Percentiles rank a stretch among this genome's conserved stretches.
These are phyloP conservation scores for Polytrichum commune DNA, from an alignment of 225 moss, liverwort and hornwort genomes.

Conservation along the genomic window DNA sequence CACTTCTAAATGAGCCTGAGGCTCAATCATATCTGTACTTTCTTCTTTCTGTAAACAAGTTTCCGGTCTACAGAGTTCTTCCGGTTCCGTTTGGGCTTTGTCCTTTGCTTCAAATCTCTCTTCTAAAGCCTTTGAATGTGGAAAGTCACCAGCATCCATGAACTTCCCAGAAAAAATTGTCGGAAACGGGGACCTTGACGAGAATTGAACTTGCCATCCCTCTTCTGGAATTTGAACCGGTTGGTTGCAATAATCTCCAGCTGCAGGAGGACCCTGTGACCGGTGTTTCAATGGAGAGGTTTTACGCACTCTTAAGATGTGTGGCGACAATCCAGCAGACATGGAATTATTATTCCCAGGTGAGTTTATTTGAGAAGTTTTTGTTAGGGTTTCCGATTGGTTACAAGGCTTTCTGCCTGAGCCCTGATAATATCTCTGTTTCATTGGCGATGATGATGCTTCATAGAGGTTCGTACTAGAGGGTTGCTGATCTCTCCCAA, in stretches of 20 bases:
- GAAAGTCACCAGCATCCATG: constrained; percentile 31
- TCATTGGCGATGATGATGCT: constrained; percentile 16
- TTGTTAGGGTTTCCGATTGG: too few relatives aligned
- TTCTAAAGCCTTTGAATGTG: constrained; percentile 25
- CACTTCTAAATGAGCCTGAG: constrained; percentile 11
- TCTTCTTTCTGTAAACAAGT: constrained; percentile 7
- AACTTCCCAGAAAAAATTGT: constrained; percentile 20
- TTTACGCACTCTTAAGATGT: too few relatives aligned
- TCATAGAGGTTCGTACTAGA: constrained; percentile 26
- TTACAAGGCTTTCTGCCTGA: too few relatives aligned
- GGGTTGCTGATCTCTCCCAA: too few relatives aligned
- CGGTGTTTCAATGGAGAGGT: constrained; percentile 19
- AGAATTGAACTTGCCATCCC: not conserved
- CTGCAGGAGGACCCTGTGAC: constrained; percentile 12
- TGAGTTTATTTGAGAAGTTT: too few relatives aligned
- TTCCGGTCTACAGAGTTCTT: not conserved
- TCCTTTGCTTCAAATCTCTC: constrained; percentile 22
- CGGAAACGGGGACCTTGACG: constrained; percentile 18
- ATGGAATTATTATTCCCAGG: too few relatives aligned
- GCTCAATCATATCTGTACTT: constrained; percentile 1
- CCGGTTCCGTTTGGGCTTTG: constrained; percentile 8
- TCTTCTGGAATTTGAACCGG: not conserved
- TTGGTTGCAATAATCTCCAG: too few relatives aligned
- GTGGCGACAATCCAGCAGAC: too few relatives aligned
- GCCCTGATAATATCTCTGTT: constrained; percentile 5